Evolutionary conservation across 805 yeast species (phyloP).

Genomic region (Saccharomycopsis olivae): DNA sequence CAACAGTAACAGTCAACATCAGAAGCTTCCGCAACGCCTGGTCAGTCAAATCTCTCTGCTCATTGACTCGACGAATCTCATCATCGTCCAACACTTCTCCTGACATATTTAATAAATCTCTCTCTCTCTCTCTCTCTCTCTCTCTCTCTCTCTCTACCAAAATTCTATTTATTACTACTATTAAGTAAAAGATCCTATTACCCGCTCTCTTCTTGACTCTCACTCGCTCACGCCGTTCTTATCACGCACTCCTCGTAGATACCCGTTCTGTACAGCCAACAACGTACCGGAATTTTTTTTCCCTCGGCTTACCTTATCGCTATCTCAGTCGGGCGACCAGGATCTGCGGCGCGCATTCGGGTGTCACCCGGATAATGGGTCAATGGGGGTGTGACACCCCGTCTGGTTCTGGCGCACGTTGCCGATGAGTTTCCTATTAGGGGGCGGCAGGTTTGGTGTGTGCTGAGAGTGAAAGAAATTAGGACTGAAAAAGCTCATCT

Average conservation of each 20-base stretch:
- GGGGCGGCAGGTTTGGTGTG: no score
- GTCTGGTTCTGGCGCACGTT: no score
- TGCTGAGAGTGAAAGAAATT: no score
- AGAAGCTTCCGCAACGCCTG: conserved; percentile 10
- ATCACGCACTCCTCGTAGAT: no score
- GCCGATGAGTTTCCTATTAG: no score
- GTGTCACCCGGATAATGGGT: no score
- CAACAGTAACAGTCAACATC: conserved; percentile 1
- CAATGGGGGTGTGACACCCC: no score
- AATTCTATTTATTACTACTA: no score
- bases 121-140: not conserved
- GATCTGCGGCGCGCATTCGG: no score
- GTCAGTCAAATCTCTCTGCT: conserved; percentile 7
- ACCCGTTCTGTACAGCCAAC: no score
- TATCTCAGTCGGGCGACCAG: not conserved
- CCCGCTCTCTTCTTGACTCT: not conserved
- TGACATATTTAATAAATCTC: not conserved
- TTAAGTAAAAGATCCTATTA: not conserved
- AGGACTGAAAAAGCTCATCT: no score
- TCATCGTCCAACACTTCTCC: not conserved
- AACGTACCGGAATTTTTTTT: not conserved
- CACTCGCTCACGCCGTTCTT: not conserved
- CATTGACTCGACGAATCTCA: not conserved
- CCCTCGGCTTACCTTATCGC: not conserved
- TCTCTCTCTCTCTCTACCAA: not conserved